Evolutionary conservation across 331 rosid species (phyloP).

Genomic region (Malus hybrid): DNA sequence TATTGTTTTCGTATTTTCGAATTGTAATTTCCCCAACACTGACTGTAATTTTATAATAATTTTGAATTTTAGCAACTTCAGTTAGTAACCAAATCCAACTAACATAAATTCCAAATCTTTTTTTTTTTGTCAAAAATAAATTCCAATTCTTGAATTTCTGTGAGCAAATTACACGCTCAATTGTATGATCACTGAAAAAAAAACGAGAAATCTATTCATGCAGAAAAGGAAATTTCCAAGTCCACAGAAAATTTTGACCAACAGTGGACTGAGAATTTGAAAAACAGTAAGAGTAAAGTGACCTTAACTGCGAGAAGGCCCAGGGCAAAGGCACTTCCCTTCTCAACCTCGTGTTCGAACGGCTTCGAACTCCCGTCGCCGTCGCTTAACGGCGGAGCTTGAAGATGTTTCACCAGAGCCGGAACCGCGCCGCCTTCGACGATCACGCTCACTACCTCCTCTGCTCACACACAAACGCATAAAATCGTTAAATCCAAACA

Average conservation of each 20-base stretch:
- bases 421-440: conserved; percentile 94
- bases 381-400: conserved; percentile 55
- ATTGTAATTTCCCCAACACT: no score
- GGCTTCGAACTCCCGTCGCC: conserved; percentile 47
- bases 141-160: not conserved
- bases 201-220: not conserved
- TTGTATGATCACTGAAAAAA: not conserved
- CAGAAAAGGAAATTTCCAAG: not conserved
- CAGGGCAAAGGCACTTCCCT: conserved; percentile 91
- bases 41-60: not conserved
- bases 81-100: not conserved
- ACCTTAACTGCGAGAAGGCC: conserved; percentile 99
- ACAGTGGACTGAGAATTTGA: not conserved
- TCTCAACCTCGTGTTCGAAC: conserved; percentile 94
- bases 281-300: conserved; percentile 2
- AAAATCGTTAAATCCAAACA: not conserved
- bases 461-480: conserved; percentile 35
- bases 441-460: conserved; percentile 86
- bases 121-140: no score
- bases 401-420: conserved; percentile 79
- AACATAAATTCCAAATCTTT: not conserved
- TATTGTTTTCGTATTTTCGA: no score
- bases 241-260: not conserved
- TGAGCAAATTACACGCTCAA: not conserved
- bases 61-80: not conserved